These are phyloP conservation scores for Candida ipomoeae DNA, from an alignment of 805 yeast species.

Conservation along the genomic window DNA sequence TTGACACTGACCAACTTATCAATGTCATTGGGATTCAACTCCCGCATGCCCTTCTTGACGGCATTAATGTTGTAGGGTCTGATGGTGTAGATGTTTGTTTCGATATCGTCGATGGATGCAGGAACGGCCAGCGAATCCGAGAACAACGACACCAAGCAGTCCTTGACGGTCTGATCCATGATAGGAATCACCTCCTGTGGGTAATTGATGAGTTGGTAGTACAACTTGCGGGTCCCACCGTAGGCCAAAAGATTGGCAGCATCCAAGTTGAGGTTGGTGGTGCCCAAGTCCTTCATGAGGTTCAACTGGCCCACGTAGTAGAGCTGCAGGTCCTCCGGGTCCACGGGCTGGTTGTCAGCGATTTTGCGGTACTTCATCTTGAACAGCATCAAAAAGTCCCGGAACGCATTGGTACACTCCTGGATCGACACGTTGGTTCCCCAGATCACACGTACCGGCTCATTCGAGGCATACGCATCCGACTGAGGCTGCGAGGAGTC, in stretches of 20 bases:
- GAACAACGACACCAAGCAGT: conserved; percentile 64
- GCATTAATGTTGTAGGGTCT: conserved; percentile 83
- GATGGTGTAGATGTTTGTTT: conserved; percentile 76
- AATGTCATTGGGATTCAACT: conserved; percentile 87
- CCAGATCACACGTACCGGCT: conserved; percentile 92
- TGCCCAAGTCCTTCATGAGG: conserved; percentile 71
- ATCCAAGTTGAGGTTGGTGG: conserved; percentile 81
- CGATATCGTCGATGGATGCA: conserved; percentile 60
- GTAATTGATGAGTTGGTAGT: conserved; percentile 81
- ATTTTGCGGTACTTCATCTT: conserved; percentile 67
- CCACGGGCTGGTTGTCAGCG: conserved; percentile 39
- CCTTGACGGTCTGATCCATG: conserved; percentile 94
- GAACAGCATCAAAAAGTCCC: conserved; percentile 80
- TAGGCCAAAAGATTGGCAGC: conserved; percentile 73
- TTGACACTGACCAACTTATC: conserved; percentile 89
- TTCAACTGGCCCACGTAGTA: conserved; percentile 71
- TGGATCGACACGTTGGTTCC: conserved; percentile 95
- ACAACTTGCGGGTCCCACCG: conserved; percentile 71
- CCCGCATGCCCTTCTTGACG: conserved; percentile 75
- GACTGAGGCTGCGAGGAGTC: conserved; percentile 25
- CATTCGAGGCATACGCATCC: conserved; percentile 39
- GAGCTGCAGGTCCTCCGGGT: conserved; percentile 61
- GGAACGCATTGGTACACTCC: conserved; percentile 75
- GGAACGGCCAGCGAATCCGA: conserved; percentile 23
- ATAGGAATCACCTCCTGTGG: conserved; percentile 97